Conservation (phyloP, 164 flowering plant species). For the Macadamia tetraphylla region DNA sequence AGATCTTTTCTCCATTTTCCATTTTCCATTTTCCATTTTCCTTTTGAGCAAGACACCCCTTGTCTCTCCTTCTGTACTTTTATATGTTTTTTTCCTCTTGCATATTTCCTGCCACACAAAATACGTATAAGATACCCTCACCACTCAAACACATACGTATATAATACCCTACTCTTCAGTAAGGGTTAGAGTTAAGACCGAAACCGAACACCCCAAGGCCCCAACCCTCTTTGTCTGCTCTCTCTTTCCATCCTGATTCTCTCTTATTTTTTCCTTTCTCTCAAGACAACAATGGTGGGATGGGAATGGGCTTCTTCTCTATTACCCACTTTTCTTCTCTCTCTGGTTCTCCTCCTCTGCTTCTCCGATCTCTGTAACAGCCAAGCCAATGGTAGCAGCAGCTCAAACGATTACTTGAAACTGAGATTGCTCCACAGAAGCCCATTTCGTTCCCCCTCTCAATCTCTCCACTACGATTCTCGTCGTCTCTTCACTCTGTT, state of each 20-base stretch:
- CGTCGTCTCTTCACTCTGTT: conserved; percentile 11
- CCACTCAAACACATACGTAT: background rate
- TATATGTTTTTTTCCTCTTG: too few species aligned
- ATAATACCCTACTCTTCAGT: background rate
- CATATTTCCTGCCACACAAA: too few species aligned
- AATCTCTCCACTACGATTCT: conserved; percentile 6
- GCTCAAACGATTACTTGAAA: conserved; percentile 7
- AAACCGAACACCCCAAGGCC: background rate
- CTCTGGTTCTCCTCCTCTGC: background rate
- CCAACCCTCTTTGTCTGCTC: background rate
- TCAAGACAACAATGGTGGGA: background rate
- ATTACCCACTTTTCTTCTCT: background rate
- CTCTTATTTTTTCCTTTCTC: background rate
- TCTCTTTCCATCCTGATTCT: background rate
- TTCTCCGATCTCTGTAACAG: background rate
- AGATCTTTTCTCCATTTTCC: too few species aligned
- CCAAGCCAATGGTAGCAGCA: background rate
- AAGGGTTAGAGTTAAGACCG: too few species aligned
- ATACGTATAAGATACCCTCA: too few species aligned
- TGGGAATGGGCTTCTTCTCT: background rate
- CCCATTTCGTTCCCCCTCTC: conserved; percentile 9
- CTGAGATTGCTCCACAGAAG: conserved; percentile 12
- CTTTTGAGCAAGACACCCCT: too few species aligned
- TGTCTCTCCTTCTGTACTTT: too few species aligned
- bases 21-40: too few species aligned